phyloP scores from a whole-genome alignment of 805 yeast genomes.

The Pichia gijzeniarum region DNA sequence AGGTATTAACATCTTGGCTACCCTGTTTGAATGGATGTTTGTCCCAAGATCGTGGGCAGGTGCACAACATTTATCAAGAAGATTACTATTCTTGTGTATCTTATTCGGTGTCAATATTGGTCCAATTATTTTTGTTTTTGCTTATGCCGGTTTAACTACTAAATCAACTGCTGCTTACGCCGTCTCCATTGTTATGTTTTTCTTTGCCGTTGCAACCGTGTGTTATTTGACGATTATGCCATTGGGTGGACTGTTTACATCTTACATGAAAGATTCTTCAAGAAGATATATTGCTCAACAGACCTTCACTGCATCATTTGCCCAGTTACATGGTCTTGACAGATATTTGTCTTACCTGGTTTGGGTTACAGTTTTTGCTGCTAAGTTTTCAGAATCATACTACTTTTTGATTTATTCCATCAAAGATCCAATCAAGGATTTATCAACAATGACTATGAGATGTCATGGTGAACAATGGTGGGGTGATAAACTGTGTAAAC shows the following conservation, averaged over 20 bases:
- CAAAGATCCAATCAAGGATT: conserved; percentile 90
- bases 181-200: conserved; percentile 81
- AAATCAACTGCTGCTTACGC: conserved; percentile 67
- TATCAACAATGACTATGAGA: conserved; percentile 82
- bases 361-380: conserved; percentile 85
- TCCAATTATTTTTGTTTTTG: conserved; percentile 81
- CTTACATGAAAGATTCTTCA: conserved; percentile 79
- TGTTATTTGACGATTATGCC: conserved; percentile 93
- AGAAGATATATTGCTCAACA: conserved; percentile 90
- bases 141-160: conserved; percentile 63
- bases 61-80: conserved; percentile 91
- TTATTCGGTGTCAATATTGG: conserved; percentile 71
- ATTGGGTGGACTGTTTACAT: conserved; percentile 90
- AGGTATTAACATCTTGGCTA: conserved; percentile 76
- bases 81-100: conserved; percentile 66
- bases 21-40: conserved; percentile 87
- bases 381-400: conserved; percentile 87
- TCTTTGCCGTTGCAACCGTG: conserved; percentile 78
- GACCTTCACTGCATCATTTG: conserved; percentile 90
- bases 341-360: conserved; percentile 94
- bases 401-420: conserved; percentile 82
- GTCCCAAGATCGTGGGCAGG: conserved; percentile 99
- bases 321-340: conserved; percentile 76
- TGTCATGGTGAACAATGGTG: conserved; percentile 95
- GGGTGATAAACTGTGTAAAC: conserved; percentile 64